Percentiles rank a stretch among this genome's conserved stretches.
Evolutionary conservation across 768 basidiomycete genomes (phyloP).

Genomic region (Tulasnella sp.): DNA sequence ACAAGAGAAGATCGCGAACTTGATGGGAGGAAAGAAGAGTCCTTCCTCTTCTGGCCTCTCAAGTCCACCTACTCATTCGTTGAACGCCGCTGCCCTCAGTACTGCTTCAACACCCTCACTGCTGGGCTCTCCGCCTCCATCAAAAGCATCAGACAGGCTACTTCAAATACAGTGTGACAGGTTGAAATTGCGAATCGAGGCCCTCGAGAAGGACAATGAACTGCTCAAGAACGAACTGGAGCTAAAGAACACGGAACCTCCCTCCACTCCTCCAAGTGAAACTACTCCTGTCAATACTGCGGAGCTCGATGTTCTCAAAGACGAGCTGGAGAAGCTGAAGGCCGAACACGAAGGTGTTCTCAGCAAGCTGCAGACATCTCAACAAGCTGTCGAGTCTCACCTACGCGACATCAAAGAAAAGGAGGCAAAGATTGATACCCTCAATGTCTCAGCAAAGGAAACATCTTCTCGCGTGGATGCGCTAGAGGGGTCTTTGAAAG

Average conservation of each 20-base stretch:
- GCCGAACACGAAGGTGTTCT: constrained; percentile 1
- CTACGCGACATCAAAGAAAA: constrained; percentile 8
- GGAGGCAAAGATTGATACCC: constrained; percentile 4
- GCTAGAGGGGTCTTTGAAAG: constrained; percentile 10
- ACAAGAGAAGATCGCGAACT: constrained; percentile 38
- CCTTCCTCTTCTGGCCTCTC: constrained; percentile 4
- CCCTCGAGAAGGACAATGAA: constrained; percentile 57
- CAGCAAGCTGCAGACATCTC: constrained; percentile 19
- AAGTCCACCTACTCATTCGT: not conserved
- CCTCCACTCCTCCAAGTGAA: constrained; percentile 20
- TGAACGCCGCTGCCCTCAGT: not conserved
- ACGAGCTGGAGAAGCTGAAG: constrained; percentile 36
- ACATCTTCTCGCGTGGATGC: not conserved
- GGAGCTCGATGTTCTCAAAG: constrained; percentile 25
- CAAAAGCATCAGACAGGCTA: constrained; percentile 1
- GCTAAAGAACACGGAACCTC: too few species aligned
- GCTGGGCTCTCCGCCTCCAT: not conserved
- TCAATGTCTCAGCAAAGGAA: not conserved
- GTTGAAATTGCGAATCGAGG: constrained; percentile 34
- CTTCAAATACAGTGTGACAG: constrained; percentile 7
- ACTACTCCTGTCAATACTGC: constrained; percentile 9
- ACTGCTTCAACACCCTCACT: too few species aligned
- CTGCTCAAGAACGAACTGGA: constrained; percentile 32
- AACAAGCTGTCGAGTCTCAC: constrained; percentile 20
- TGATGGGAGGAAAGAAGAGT: constrained; percentile 29